Percentiles rank a stretch among this genome's conserved stretches.
Conservation (phyloP, 345 rosid genomes). For the Arabidopsis suecica region DNA sequence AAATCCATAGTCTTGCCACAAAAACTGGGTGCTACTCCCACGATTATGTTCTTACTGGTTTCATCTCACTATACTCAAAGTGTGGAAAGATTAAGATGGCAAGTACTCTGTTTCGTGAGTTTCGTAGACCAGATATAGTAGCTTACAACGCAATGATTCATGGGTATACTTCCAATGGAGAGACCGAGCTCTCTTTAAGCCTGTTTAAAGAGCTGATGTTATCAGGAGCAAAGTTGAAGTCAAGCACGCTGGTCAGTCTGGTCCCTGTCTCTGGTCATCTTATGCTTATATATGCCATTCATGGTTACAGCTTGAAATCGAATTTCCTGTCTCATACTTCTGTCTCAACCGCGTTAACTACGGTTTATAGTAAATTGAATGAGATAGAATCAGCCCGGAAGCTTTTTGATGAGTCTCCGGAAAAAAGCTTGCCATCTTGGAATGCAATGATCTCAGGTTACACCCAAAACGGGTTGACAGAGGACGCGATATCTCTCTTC, state of each 20-base stretch:
- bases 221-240: conserved; percentile 54
- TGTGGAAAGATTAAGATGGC: conserved; percentile 57
- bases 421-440: conserved; percentile 79
- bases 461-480: conserved; percentile 76
- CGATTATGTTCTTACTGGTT: conserved; percentile 64
- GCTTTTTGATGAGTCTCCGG: conserved; percentile 59
- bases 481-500: conserved; percentile 68
- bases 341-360: conserved; percentile 65
- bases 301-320: conserved; percentile 60
- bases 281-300: conserved; percentile 56
- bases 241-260: conserved; percentile 71
- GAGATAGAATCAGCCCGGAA: conserved; percentile 62
- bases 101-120: conserved; percentile 55
- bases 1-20: conserved; percentile 60
- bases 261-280: conserved; percentile 72
- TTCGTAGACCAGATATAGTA: conserved; percentile 63
- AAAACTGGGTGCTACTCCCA: conserved; percentile 62
- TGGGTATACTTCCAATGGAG: conserved; percentile 64
- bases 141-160: conserved; percentile 84
- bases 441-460: conserved; percentile 88
- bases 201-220: conserved; percentile 59
- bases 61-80: conserved; percentile 67
- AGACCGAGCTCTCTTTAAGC: conserved; percentile 55
- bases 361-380: conserved; percentile 67
- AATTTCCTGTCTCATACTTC: conserved; percentile 56